These are phyloP conservation scores for Dendrobium nobile DNA, from an alignment of 106 monocot species.

Conservation along the genomic window DNA sequence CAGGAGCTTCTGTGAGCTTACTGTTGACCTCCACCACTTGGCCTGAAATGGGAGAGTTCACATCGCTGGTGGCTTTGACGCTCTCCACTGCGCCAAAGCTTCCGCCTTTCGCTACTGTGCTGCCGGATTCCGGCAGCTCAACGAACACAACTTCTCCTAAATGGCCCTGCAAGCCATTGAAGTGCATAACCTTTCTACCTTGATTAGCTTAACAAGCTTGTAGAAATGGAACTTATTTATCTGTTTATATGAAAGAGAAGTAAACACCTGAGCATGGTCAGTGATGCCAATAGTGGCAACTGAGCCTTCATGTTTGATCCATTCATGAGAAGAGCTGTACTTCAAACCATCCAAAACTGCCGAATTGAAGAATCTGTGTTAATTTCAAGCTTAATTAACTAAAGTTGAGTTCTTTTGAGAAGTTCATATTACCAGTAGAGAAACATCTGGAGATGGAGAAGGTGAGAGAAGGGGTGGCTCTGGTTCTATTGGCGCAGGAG, in stretches of 20 bases:
- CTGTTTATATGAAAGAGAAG: neutral
- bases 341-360: conserved; percentile 83
- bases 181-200: neutral
- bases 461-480: conserved; percentile 3
- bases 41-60: conserved; percentile 65
- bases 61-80: conserved; percentile 69
- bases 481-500: conserved; percentile 14
- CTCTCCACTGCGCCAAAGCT: conserved; percentile 65
- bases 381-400: neutral
- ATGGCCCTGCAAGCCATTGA: conserved; percentile 26
- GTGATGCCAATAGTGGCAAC: conserved; percentile 92
- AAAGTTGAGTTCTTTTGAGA: neutral
- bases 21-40: conserved; percentile 58
- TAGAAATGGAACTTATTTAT: neutral
- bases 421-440: conserved; percentile 38
- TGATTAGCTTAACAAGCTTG: neutral
- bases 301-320: conserved; percentile 89
- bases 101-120: conserved; percentile 27
- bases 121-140: conserved; percentile 51
- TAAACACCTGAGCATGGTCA: conserved; percentile 85
- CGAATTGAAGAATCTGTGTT: neutral
- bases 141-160: conserved; percentile 68
- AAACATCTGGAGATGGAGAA: conserved; percentile 74
- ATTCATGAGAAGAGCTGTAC: conserved; percentile 74
- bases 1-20: conserved; percentile 42